phyloP scores from a whole-genome alignment of 305 asterid species.

The Nicotiana rustica region DNA sequence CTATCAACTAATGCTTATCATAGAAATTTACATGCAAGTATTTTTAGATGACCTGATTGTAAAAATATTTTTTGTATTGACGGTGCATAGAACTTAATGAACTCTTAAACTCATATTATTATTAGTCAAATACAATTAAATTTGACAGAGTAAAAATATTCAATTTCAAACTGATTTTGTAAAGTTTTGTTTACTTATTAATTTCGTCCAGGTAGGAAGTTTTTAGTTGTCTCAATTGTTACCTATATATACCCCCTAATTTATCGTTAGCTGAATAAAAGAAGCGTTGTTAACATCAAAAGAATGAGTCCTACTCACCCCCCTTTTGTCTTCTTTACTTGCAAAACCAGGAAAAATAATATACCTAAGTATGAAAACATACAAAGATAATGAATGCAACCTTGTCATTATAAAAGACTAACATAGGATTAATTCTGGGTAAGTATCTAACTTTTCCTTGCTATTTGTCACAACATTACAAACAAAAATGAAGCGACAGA shows the following conservation, averaged over 20 bases:
- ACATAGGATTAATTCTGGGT: background rate
- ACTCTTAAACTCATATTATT: background rate
- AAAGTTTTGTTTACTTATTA: background rate
- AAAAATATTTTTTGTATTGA: no score
- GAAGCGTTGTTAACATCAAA: conserved; percentile 16
- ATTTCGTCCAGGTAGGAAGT: background rate
- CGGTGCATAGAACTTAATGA: no score
- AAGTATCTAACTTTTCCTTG: background rate
- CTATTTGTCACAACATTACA: background rate
- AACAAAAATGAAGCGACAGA: conserved; percentile 47
- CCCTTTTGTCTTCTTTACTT: background rate
- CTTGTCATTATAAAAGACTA: conserved; percentile 14
- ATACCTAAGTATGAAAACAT: conserved; percentile 18
- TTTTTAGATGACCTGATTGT: no score
- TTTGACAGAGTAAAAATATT: background rate
- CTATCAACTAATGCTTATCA: no score
- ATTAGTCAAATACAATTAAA: background rate
- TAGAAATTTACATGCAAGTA: no score
- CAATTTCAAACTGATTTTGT: no score
- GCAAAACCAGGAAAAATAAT: background rate
- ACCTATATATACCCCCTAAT: background rate
- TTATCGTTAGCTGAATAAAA: background rate
- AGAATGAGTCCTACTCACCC: conserved; percentile 19
- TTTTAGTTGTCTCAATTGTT: background rate
- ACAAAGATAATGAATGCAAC: conserved; percentile 32